Conservation (phyloP, 108 stramenopile genomes). For the Cyclotella atomus region DNA sequence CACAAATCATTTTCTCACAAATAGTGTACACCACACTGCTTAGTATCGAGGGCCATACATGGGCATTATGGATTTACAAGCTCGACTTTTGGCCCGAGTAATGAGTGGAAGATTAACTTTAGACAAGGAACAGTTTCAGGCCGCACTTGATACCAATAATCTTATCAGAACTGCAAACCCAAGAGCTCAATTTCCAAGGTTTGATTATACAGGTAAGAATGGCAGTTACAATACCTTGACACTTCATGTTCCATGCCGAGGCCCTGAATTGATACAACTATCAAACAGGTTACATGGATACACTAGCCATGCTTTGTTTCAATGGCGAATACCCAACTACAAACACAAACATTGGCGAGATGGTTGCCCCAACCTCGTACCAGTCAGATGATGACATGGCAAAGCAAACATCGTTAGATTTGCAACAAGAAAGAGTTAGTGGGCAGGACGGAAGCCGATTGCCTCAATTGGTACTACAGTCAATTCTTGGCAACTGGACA, state of each 20-base stretch:
- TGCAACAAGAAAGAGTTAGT: constrained; percentile 32
- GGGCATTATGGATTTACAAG: constrained; percentile 73
- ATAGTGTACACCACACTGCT: not conserved
- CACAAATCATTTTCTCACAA: not conserved
- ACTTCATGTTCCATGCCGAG: too few relatives aligned
- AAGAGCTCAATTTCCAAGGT: constrained; percentile 70
- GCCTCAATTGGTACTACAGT: constrained; percentile 50
- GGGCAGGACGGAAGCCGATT: constrained; percentile 58
- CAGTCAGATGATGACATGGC: constrained; percentile 48
- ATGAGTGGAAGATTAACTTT: constrained; percentile 44
- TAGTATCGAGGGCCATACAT: constrained; percentile 74
- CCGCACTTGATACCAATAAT: constrained; percentile 44
- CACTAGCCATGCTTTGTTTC: constrained; percentile 38
- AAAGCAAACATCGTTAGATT: constrained; percentile 26
- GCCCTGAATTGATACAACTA: not conserved
- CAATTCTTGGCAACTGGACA: constrained; percentile 63
- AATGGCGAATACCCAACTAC: constrained; percentile 18
- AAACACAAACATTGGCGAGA: constrained; percentile 35
- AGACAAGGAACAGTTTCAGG: constrained; percentile 19
- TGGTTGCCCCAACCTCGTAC: constrained; percentile 63
- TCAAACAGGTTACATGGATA: constrained; percentile 50
- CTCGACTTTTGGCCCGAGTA: constrained; percentile 51
- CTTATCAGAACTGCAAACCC: constrained; percentile 50
- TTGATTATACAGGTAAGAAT: constrained; percentile 57
- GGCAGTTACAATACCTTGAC: too few relatives aligned